Percentiles rank a stretch among this genome's conserved stretches.
phyloP scores from a whole-genome alignment of 2,329 filamentous ascomycete species.

The Penicillium hordei region DNA sequence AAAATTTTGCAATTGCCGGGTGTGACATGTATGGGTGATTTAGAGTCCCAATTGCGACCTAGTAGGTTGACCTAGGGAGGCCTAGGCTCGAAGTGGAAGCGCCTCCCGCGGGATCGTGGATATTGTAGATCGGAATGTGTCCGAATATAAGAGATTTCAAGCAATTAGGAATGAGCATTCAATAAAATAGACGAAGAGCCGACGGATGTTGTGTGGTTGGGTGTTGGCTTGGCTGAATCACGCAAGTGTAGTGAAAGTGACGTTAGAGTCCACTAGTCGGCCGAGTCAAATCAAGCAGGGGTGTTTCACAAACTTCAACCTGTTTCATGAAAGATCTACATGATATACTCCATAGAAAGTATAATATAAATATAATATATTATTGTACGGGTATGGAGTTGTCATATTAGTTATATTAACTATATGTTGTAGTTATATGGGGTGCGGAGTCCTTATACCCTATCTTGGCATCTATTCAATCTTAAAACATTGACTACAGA shows the following conservation, averaged over 20 bases:
- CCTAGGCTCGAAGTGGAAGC: neutral
- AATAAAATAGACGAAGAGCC: neutral
- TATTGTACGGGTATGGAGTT: neutral
- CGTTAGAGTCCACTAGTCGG: constrained; percentile 22
- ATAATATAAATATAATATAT: neutral
- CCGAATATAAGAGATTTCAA: neutral
- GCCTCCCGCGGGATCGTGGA: neutral
- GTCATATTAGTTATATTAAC: neutral
- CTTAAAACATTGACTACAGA: neutral
- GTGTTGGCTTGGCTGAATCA: constrained; percentile 20
- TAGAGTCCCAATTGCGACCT: constrained; percentile 2
- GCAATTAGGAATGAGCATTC: neutral
- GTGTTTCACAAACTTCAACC: neutral
- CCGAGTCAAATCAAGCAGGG: neutral
- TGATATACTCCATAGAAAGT: neutral
- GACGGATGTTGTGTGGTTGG: neutral
- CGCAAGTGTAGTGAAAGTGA: constrained; percentile 27
- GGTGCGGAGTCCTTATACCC: neutral
- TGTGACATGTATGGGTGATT: neutral
- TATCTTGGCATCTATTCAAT: neutral
- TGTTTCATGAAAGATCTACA: neutral
- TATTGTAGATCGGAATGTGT: neutral
- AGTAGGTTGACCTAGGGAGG: neutral
- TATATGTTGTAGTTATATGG: neutral
- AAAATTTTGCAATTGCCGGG: neutral